A percentile compares a stretch with the other conserved stretches of the same genome.
Evolutionary conservation across 163 green algal species (phyloP).

Genomic region (Smithsoniella earleae): DNA sequence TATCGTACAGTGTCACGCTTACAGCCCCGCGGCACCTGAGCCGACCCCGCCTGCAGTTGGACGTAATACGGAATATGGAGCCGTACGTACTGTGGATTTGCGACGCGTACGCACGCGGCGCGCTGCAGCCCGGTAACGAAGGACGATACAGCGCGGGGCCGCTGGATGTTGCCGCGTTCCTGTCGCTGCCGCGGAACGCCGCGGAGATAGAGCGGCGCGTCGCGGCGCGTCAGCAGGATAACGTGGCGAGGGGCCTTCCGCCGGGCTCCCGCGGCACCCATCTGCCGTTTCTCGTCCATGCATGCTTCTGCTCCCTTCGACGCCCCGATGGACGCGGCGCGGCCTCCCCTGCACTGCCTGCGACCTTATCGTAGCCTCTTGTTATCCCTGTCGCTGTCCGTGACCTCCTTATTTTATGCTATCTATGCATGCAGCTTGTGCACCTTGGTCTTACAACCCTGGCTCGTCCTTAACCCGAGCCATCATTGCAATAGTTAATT

Average conservation of each 20-base stretch:
- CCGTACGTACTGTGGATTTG: neutral
- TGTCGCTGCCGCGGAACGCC: conserved; percentile 30
- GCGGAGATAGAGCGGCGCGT: conserved; percentile 25
- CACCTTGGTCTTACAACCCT: no score
- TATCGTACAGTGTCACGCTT: neutral
- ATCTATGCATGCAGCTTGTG: no score
- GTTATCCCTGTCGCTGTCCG: no score
- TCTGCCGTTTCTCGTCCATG: neutral
- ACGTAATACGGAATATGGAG: neutral
- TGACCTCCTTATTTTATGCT: no score
- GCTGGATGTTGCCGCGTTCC: conserved; percentile 38
- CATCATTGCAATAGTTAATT: no score
- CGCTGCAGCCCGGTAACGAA: conserved; percentile 34
- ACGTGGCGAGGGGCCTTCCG: no score
- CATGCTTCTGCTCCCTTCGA: neutral
- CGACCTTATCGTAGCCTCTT: no score
- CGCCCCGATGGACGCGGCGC: no score
- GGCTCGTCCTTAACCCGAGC: no score
- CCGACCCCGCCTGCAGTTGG: neutral
- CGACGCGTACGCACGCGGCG: neutral
- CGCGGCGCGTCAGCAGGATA: neutral
- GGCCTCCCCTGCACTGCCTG: no score
- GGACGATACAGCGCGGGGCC: conserved; percentile 36
- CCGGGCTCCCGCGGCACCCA: neutral
- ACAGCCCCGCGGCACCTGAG: neutral